Evolutionary conservation across 805 yeast genomes (phyloP), one percentile per base, ranked within the genome.

Genomic region (Henningerozyma blattae): DNA sequence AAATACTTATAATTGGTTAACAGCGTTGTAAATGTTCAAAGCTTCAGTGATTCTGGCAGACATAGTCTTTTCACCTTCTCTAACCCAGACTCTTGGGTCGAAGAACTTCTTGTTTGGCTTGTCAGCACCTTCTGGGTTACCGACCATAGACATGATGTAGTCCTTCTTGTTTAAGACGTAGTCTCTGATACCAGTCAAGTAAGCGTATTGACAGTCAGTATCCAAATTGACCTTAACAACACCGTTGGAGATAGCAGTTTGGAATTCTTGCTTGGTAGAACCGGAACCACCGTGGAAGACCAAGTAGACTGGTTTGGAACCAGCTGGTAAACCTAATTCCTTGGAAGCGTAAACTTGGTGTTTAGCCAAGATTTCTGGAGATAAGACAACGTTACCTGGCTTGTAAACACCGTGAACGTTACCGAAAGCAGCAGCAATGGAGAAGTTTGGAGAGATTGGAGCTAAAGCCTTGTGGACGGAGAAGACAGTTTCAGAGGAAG

Each of bases 271-370:
- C 67, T 81, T 93, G 47, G 91, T 57, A 36, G 98, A 91, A 67
- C 98, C 98, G 45, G 98, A 91, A 67, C 98, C 98, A 71, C 98
- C 98, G 77, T 91, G 98, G 96, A 91, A 91, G 50, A 91, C 98
- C 52, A 91, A 75, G 82, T 77, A 91, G 60, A 91, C 71, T 62
- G 98, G 97, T 61, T 68, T 66, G 39, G 52, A 41, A 41, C 56
- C 59, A 44, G 65, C 56, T 38, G 61, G 48, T 44, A 77, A 54
- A 45, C 71, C 70, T 42, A 68, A 48, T 62, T 80, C 65, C 62
- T 77, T 65, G 64, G 73, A 69, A 52, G 96, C 93, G 70, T 77
- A 86, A 42, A 65, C 67, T 72, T 91, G 98, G 74, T 89, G 96
- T 55, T 85, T 94, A 59, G 89, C 95, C 64, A 91, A 78, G 59